Conservation (phyloP, 2,329 filamentous ascomycete genomes). For the Rutstroemia sydowiana region DNA sequence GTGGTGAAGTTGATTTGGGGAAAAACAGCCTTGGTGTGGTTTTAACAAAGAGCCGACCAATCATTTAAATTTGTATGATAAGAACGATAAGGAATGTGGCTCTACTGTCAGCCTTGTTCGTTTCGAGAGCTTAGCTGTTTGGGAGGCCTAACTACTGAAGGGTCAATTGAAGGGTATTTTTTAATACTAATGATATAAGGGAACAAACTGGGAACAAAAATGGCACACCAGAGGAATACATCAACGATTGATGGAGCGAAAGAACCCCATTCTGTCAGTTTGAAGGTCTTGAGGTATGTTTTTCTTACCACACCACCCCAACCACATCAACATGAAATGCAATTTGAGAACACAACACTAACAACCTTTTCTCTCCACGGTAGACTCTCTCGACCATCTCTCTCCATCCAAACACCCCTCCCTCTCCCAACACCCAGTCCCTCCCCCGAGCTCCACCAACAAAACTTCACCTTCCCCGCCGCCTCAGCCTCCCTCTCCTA, state of each 20-base stretch:
- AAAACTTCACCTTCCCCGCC: constrained; percentile 13
- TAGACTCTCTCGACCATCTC: constrained; percentile 75
- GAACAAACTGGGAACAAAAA: too few species aligned
- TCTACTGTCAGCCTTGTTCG: too few species aligned
- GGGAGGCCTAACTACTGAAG: too few species aligned
- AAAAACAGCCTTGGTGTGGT: too few species aligned
- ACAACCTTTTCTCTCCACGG: neutral
- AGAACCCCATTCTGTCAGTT: constrained; percentile 70
- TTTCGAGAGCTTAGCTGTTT: too few species aligned
- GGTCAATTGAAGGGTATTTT: too few species aligned
- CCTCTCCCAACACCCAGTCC: constrained; percentile 34
- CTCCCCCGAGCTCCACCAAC: constrained; percentile 32
- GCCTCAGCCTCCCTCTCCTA: constrained; percentile 66
- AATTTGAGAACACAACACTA: neutral
- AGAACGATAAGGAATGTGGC: too few species aligned
- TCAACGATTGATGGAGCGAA: constrained; percentile 40
- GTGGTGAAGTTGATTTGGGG: too few species aligned
- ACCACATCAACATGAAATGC: too few species aligned
- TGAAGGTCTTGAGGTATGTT: constrained; percentile 64
- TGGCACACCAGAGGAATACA: constrained; percentile 28
- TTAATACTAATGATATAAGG: too few species aligned
- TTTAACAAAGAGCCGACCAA: too few species aligned
- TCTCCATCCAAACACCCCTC: constrained; percentile 62
- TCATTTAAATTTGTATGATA: too few species aligned
- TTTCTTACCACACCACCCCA: neutral